Evolutionary conservation across 176 grass and related monocot genomes (phyloP).

Genomic region (Otatea glauca): DNA sequence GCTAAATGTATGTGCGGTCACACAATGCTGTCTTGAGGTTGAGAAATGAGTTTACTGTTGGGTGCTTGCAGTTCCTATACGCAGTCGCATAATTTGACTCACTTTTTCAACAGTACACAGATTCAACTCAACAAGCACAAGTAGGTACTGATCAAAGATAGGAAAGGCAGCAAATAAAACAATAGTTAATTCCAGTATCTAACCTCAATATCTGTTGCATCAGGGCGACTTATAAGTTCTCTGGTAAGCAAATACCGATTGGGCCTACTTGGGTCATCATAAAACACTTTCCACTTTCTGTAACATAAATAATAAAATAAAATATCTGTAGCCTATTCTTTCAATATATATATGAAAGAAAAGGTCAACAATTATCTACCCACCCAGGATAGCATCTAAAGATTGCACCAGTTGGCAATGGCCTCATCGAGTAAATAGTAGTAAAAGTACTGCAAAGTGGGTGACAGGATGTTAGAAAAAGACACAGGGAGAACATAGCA

Average conservation of each 20-base stretch:
- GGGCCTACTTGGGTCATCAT: background rate
- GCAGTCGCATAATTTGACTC: background rate
- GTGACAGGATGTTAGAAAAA: no score
- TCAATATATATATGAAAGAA: no score
- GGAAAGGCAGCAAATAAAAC: background rate
- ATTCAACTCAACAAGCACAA: constrained; percentile 15
- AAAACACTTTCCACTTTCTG: no score
- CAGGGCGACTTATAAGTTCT: constrained; percentile 65
- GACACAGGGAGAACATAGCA: no score
- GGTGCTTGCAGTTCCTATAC: background rate
- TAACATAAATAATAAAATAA: no score
- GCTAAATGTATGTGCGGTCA: background rate
- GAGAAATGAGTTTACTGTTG: background rate
- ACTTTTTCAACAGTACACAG: background rate
- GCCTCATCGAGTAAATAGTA: no score
- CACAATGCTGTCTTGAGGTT: background rate
- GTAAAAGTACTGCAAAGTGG: no score
- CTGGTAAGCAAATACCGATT: constrained; percentile 89
- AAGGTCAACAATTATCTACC: no score
- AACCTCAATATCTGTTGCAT: constrained; percentile 91
- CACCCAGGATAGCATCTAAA: no score
- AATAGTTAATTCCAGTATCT: constrained; percentile 2
- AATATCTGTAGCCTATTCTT: no score
- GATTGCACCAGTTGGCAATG: no score
- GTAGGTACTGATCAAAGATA: background rate